phyloP scores from a whole-genome alignment of 768 basidiomycete species.

The Collybia sp. region DNA sequence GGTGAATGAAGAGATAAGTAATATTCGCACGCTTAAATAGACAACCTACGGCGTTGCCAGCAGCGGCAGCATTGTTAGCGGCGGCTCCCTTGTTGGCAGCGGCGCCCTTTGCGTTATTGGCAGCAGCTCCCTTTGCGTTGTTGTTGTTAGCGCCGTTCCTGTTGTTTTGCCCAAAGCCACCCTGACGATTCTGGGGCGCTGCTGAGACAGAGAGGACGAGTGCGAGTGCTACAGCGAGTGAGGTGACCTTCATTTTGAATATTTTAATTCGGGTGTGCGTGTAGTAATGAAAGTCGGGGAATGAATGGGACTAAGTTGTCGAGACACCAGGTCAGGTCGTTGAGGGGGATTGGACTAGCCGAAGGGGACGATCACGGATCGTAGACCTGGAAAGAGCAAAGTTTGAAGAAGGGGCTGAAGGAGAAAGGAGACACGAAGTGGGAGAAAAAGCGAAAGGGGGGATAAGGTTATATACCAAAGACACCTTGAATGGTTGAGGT shows the following conservation, averaged over 20 bases:
- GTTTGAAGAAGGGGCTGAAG: constrained; percentile 20
- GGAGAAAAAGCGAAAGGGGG: constrained; percentile 14
- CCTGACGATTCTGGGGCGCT: constrained; percentile 9
- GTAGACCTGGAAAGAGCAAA: constrained; percentile 26
- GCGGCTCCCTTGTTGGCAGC: not conserved
- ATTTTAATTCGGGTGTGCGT: constrained; percentile 6
- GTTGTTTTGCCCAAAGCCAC: not conserved
- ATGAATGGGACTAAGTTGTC: constrained; percentile 12
- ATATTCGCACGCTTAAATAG: too few species aligned
- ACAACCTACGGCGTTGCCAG: too few species aligned
- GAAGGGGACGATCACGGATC: constrained; percentile 24
- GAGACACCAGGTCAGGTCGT: constrained; percentile 10
- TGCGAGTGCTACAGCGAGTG: constrained; percentile 21
- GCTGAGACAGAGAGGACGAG: constrained; percentile 23
- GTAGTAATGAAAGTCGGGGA: constrained; percentile 13
- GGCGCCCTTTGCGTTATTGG: not conserved
- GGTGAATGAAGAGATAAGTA: too few species aligned
- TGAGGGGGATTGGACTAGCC: constrained; percentile 20
- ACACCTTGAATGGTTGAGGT: too few species aligned
- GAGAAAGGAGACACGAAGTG: constrained; percentile 2
- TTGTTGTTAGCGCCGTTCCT: not conserved
- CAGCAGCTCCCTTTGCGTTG: not conserved
- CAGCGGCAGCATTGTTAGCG: not conserved
- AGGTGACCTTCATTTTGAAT: constrained; percentile 25
- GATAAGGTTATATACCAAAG: constrained; percentile 4